Evolutionary conservation across 257 asterid genomes (phyloP).

Genomic region (Nicotiana obtusifolia): DNA sequence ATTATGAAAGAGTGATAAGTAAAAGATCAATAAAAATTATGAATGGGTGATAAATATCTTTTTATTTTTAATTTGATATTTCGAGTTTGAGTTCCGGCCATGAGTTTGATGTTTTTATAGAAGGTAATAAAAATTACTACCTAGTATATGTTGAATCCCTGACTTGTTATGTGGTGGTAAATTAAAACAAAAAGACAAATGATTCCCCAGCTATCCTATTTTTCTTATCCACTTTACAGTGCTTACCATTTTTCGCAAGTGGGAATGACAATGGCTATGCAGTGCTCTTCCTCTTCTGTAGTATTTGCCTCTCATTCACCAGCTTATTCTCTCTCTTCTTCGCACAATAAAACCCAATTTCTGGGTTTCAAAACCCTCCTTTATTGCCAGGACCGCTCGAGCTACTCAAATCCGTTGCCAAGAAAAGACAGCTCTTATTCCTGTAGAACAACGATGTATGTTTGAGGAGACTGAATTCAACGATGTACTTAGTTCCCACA

Average conservation of each 20-base stretch:
- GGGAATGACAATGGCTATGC: slow-evolving; percentile 35
- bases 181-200: no score
- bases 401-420: slow-evolving; percentile 46
- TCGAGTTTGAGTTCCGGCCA: no score
- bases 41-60: no score
- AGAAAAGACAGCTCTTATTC: slow-evolving; percentile 42
- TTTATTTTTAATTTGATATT: no score
- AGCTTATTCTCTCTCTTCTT: slow-evolving; percentile 26
- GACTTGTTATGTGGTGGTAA: no score
- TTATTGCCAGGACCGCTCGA: slow-evolving; percentile 13
- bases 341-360: slow-evolving; percentile 43
- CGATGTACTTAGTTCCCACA: neutral
- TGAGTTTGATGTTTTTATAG: no score
- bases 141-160: no score
- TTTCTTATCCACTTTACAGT: neutral
- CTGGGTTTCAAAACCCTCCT: slow-evolving; percentile 48
- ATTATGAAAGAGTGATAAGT: no score
- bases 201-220: no score
- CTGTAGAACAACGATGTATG: slow-evolving; percentile 79
- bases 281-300: slow-evolving; percentile 45
- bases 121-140: no score
- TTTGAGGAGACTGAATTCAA: slow-evolving; percentile 57
- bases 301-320: slow-evolving; percentile 6
- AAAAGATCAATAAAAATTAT: no score
- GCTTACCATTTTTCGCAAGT: neutral